Evolutionary conservation across 129 eudicot genomes (phyloP).

Genomic region (Calendula officinalis): DNA sequence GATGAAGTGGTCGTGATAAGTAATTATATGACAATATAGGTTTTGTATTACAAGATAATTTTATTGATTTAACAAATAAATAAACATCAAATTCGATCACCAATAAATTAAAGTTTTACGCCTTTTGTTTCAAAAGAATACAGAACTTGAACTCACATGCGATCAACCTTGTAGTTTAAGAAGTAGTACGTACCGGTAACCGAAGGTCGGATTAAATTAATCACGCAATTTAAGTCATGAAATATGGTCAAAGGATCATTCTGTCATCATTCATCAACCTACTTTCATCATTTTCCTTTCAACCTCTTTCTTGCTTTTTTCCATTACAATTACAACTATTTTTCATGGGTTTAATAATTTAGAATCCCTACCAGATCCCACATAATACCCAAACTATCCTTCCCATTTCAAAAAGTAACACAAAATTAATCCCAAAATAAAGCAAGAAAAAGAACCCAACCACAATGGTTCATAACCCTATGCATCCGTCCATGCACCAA

Average conservation of each 20-base stretch:
- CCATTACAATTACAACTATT: slow-evolving; percentile 26
- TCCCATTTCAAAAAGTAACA: slow-evolving; percentile 6
- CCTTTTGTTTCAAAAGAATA: too few species aligned
- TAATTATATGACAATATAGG: too few species aligned
- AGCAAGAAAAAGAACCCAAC: slow-evolving; percentile 9
- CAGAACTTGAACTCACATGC: too few species aligned
- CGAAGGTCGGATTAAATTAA: too few species aligned
- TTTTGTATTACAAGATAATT: too few species aligned
- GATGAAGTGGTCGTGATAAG: too few species aligned
- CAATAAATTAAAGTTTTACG: too few species aligned
- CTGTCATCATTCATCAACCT: slow-evolving; percentile 23
- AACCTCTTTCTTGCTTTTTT: slow-evolving; percentile 36
- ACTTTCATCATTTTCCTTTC: slow-evolving; percentile 29
- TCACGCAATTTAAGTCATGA: slow-evolving; percentile 22
- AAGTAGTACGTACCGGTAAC: too few species aligned
- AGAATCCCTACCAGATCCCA: slow-evolving; percentile 29
- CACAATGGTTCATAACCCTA: slow-evolving; percentile 17
- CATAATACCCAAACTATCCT: slow-evolving; percentile 25
- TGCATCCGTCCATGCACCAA: slow-evolving; percentile 83
- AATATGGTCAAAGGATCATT: slow-evolving; percentile 28
- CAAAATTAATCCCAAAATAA: not conserved
- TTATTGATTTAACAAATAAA: too few species aligned
- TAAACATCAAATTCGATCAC: too few species aligned
- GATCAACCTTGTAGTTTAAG: too few species aligned
- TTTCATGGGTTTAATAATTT: slow-evolving; percentile 33